Percentiles rank a stretch among this genome's conserved stretches.
phyloP scores from a whole-genome alignment of 1,284 basidiomycete genomes.

The Leccinum angustisporum region DNA sequence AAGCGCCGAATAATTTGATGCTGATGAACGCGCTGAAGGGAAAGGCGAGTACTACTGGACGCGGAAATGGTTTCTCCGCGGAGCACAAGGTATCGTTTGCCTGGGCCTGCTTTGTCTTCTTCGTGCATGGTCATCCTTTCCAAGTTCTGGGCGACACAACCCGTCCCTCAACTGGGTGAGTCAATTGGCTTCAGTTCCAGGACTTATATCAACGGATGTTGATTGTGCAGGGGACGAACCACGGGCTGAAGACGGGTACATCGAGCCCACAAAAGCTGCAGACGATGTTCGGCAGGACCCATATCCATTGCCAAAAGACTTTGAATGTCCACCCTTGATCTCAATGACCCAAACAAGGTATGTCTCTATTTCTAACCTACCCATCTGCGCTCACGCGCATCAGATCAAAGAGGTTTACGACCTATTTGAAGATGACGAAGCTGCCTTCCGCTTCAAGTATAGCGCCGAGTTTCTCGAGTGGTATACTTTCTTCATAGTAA shows the following conservation, averaged over 20 bases:
- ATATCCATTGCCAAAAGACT: constrained; percentile 88
- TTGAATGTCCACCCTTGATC: constrained; percentile 87
- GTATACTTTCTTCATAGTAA: constrained; percentile 42
- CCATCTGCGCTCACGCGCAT: neutral
- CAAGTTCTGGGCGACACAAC: constrained; percentile 95
- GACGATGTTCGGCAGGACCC: constrained; percentile 86
- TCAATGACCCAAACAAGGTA: constrained; percentile 75
- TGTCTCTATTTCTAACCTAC: constrained; percentile 3
- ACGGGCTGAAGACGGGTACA: constrained; percentile 79
- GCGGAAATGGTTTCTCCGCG: constrained; percentile 75
- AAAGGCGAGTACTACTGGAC: constrained; percentile 65
- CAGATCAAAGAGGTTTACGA: constrained; percentile 93
- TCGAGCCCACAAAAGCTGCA: constrained; percentile 79
- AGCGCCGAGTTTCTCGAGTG: constrained; percentile 93
- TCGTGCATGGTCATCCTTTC: constrained; percentile 9
- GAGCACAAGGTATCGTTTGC: constrained; percentile 76
- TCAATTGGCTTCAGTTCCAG: neutral
- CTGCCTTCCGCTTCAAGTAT: constrained; percentile 95
- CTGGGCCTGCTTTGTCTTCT: constrained; percentile 1
- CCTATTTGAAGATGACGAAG: constrained; percentile 93
- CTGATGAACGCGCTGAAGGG: constrained; percentile 74
- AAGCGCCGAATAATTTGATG: constrained; percentile 66
- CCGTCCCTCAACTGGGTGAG: constrained; percentile 83
- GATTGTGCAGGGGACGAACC: constrained; percentile 57
- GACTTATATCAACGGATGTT: constrained; percentile 3